phyloP scores from a whole-genome alignment of 2,329 filamentous ascomycete species.

The Alternaria sp. region DNA sequence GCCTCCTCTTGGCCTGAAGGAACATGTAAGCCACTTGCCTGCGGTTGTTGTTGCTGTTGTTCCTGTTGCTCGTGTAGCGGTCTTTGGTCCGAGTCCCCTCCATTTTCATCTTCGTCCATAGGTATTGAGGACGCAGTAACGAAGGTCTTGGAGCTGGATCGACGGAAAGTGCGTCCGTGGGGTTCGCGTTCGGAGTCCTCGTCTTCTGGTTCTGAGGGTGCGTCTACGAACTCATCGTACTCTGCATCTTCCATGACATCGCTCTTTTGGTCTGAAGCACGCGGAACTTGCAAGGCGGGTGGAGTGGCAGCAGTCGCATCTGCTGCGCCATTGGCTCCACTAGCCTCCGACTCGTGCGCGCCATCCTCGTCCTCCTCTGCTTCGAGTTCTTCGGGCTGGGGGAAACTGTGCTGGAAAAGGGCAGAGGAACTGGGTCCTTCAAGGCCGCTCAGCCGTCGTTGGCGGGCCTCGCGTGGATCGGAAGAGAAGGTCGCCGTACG shows the following conservation, averaged over 20 bases:
- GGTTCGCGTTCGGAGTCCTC: conserved; percentile 28
- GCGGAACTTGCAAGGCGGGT: conserved; percentile 42
- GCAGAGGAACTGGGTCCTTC: conserved; percentile 52
- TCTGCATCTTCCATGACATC: conserved; percentile 21
- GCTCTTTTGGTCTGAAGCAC: conserved; percentile 33
- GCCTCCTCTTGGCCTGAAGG: conserved; percentile 26
- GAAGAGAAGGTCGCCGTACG: conserved; percentile 62
- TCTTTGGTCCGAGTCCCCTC: conserved; percentile 10
- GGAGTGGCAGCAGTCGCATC: conserved; percentile 32
- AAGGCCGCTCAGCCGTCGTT: conserved; percentile 53
- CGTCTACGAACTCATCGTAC: conserved; percentile 33
- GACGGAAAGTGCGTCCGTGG: conserved; percentile 22
- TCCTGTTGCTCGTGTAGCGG: conserved; percentile 22
- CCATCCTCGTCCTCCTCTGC: conserved; percentile 40
- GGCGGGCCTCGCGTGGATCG: conserved; percentile 54
- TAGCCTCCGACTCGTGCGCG: conserved; percentile 14
- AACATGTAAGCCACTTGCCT: conserved; percentile 45
- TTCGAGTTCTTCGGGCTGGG: conserved; percentile 50
- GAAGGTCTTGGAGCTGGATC: conserved; percentile 44
- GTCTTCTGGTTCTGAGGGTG: conserved; percentile 44
- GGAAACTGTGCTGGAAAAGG: conserved; percentile 53
- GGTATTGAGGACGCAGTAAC: conserved; percentile 42
- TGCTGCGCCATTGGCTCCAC: conserved; percentile 24
- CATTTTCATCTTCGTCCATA: conserved; percentile 14
- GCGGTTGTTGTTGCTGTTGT: conserved; percentile 24